These are phyloP conservation scores for Pyrus pyrifolia DNA, from an alignment of 306 rosid species.

Conservation along the genomic window DNA sequence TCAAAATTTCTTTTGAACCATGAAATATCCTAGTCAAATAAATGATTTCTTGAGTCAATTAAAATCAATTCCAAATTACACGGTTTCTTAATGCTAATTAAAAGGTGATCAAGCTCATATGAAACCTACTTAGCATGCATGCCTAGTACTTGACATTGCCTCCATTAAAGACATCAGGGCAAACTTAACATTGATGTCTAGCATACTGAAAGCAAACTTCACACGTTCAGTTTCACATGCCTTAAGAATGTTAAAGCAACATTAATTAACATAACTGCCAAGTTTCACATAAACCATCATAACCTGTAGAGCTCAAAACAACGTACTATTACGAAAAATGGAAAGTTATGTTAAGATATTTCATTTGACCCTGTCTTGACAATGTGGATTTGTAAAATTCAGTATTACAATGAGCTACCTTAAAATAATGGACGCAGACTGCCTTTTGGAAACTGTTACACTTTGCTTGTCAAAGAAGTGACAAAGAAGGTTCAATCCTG, in stretches of 20 bases:
- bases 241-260: background rate
- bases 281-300: background rate
- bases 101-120: background rate
- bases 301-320: background rate
- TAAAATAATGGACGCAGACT: constrained; percentile 54
- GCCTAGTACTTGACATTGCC: background rate
- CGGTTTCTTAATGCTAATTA: background rate
- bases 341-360: background rate
- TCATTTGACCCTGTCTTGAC: background rate
- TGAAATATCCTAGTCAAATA: background rate
- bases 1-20: background rate
- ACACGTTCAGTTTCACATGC: background rate
- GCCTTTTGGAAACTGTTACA: constrained; percentile 54
- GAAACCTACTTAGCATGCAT: background rate
- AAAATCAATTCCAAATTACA: background rate
- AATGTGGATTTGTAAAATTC: constrained; percentile 8
- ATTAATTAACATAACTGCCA: background rate
- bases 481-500: constrained; percentile 68
- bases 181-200: background rate
- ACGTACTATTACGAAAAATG: background rate
- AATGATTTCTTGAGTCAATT: background rate
- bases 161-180: background rate
- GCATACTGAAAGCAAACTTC: background rate
- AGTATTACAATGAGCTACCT: constrained; percentile 43
- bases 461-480: constrained; percentile 53